Evolutionary conservation across 2,329 filamentous ascomycete species (phyloP).

Genomic region (Tolypocladium album): DNA sequence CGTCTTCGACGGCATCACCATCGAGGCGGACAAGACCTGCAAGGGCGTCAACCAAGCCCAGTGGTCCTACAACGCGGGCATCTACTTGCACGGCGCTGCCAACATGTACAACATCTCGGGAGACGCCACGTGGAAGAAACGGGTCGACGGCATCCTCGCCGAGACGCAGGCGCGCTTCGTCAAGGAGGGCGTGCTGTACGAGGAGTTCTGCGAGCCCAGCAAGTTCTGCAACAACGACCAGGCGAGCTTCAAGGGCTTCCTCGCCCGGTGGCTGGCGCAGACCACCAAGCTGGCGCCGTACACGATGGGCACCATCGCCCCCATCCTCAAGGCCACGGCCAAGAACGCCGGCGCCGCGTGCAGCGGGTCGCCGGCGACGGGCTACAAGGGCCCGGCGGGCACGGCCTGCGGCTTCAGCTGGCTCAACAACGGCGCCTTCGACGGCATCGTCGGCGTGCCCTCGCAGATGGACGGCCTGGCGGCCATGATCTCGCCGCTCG

Average conservation of each 20-base stretch:
- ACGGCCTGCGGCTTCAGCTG: conserved; percentile 60
- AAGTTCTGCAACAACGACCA: conserved; percentile 59
- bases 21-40: conserved; percentile 31
- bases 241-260: conserved; percentile 65
- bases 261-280: conserved; percentile 54
- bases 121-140: conserved; percentile 41
- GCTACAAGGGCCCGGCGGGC: conserved; percentile 40
- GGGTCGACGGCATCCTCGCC: conserved; percentile 47
- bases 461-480: conserved; percentile 59
- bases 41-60: conserved; percentile 43
- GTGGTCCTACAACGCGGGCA: conserved; percentile 62
- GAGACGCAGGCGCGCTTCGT: conserved; percentile 44
- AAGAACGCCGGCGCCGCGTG: conserved; percentile 41
- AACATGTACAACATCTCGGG: conserved; percentile 52
- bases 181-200: conserved; percentile 42
- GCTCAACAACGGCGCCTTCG: conserved; percentile 41
- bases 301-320: conserved; percentile 36
- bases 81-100: conserved; percentile 52
- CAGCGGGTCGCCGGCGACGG: conserved; percentile 29
- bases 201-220: conserved; percentile 54
- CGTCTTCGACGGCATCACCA: conserved; percentile 39
- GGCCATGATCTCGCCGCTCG: conserved; percentile 50
- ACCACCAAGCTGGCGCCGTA: conserved; percentile 44
- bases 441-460: conserved; percentile 52
- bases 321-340: conserved; percentile 40